Evolutionary conservation across 2,329 filamentous ascomycete genomes (phyloP), one percentile per base, ranked within the genome.

Genomic region (Penicillium sp.): DNA sequence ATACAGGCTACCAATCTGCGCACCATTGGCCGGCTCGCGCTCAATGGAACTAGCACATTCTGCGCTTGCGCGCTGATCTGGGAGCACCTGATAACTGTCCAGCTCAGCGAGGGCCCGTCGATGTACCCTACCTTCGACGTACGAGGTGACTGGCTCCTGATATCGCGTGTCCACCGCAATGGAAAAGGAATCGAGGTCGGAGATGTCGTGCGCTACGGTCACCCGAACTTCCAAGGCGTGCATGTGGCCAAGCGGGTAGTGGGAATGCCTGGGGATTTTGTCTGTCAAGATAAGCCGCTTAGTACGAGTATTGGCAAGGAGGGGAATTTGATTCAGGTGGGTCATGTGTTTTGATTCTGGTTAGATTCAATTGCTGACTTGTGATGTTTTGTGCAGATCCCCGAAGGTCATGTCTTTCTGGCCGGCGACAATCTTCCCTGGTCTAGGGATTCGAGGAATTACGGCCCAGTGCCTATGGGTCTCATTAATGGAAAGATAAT

Each of bases 321-420:
- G 36, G 62, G 63, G 53, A 72, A 75, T 63, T 79, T 80, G 76
- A 75, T 80, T 57, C 75, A 77, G 70, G 89, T 90, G 68, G 44
- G 71, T 59, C 49, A 2, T 55, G 29, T 21, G 15, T 55, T 29
- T 31, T 47, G 43, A 6, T 54, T 42, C 49, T 39, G 35, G 53
- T 43, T 49, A 23, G 33, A 23, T 31, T 27, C 36, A 17, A 45
- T 57, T 45, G 36, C 54, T 54, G 56, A 56, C 47, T 39, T 21
- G 23, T 44, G 43, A 33, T 23, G 9, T 33, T 33, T 47, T 44
- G 49, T 27, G 9, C 68, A 96, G 90, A 86, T 99, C 17, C 94
- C 94, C 0, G 81, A 89, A 70, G 94, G 94, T 1, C 94, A 99
- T 79, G 96, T 92, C 68, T 97, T 91, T 86, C 79, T 97, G 7